A percentile compares a stretch with the other conserved stretches of the same genome.
Evolutionary conservation across 768 basidiomycete genomes (phyloP).

Genomic region (Terana coerulea): DNA sequence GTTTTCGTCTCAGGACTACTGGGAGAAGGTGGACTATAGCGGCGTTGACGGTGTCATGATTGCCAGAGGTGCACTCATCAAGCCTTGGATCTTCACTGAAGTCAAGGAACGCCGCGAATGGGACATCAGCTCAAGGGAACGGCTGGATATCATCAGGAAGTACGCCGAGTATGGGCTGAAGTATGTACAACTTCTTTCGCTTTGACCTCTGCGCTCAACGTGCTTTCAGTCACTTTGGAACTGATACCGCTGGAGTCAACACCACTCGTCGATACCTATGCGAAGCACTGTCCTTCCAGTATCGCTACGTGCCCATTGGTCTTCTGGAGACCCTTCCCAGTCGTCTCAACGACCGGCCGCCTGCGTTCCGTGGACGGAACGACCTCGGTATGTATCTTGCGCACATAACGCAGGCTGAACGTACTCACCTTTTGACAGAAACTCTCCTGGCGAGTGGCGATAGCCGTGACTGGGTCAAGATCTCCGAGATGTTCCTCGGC

Average conservation of each 20-base stretch:
- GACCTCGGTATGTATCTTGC: constrained; percentile 64
- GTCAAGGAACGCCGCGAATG: constrained; percentile 90
- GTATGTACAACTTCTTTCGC: constrained; percentile 30
- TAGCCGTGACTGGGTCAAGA: constrained; percentile 86
- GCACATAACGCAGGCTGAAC: constrained; percentile 5
- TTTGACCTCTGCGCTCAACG: not conserved
- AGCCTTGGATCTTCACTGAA: constrained; percentile 96
- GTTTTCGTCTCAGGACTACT: constrained; percentile 84
- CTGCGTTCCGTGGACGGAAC: constrained; percentile 80
- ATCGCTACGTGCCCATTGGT: constrained; percentile 94
- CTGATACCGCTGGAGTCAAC: constrained; percentile 87
- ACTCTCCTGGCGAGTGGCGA: constrained; percentile 77
- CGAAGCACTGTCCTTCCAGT: constrained; percentile 93
- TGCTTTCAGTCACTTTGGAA: constrained; percentile 66
- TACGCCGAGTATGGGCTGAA: constrained; percentile 84
- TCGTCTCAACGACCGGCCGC: constrained; percentile 87
- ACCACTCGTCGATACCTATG: constrained; percentile 90
- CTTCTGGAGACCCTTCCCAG: constrained; percentile 79
- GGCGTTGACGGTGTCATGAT: constrained; percentile 97
- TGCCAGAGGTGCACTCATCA: constrained; percentile 91
- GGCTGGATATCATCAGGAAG: constrained; percentile 78
- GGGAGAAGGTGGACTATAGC: constrained; percentile 66
- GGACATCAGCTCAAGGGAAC: constrained; percentile 86
- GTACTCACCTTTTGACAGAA: constrained; percentile 42
- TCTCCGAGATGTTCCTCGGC: constrained; percentile 94